Percentiles rank a stretch among this genome's conserved stretches.
These are phyloP conservation scores for Trichocladium uniseriatum DNA, from an alignment of 495 filamentous ascomycete genomes.

Conservation along the genomic window DNA sequence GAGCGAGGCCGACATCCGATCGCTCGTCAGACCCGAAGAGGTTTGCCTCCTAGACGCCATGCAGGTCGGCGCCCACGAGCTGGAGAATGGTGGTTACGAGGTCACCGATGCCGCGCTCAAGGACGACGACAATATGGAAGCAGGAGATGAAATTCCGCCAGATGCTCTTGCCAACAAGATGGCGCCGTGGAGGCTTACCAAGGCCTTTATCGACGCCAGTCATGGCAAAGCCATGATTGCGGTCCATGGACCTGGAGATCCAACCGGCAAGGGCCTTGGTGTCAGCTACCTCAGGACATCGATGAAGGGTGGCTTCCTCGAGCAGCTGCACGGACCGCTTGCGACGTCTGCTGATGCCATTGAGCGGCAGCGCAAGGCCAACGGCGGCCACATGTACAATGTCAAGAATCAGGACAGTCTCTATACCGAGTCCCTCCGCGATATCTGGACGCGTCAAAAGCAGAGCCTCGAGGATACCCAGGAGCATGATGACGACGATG, in stretches of 20 bases:
- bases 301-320: conserved; percentile 97
- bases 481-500: conserved; percentile 56
- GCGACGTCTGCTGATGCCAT: conserved; percentile 68
- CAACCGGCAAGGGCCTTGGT: conserved; percentile 85
- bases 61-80: conserved; percentile 83
- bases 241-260: conserved; percentile 88
- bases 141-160: conserved; percentile 54
- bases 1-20: conserved; percentile 65
- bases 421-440: conserved; percentile 78
- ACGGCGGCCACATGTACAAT: conserved; percentile 93
- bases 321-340: conserved; percentile 75
- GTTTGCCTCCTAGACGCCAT: conserved; percentile 90
- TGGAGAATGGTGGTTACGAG: conserved; percentile 67
- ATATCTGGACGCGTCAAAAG: conserved; percentile 85
- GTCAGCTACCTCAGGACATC: conserved; percentile 94
- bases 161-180: conserved; percentile 56
- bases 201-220: conserved; percentile 89
- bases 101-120: conserved; percentile 51
- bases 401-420: conserved; percentile 81
- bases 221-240: conserved; percentile 95
- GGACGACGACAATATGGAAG: conserved; percentile 42
- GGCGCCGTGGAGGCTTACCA: conserved; percentile 89
- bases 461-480: conserved; percentile 52
- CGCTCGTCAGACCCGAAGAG: conserved; percentile 90
- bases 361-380: conserved; percentile 66